Evolutionary conservation across 2,329 filamentous ascomycete genomes (phyloP).

Genomic region (Penicillium janthinellum): DNA sequence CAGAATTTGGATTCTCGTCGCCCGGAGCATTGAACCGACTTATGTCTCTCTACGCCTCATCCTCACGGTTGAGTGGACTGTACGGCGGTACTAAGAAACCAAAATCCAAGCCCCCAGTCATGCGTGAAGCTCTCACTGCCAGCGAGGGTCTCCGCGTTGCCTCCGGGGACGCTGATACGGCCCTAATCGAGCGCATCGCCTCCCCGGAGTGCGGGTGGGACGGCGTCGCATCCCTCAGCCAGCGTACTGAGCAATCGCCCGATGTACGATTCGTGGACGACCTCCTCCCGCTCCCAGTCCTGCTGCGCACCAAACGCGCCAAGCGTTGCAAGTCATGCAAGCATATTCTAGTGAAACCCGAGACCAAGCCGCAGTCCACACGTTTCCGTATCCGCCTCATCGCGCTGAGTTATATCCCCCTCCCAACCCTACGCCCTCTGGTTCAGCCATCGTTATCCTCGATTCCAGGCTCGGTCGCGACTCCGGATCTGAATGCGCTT

Average conservation of each 20-base stretch:
- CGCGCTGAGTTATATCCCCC: conserved; percentile 84
- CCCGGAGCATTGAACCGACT: conserved; percentile 82
- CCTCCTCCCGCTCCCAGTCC: conserved; percentile 77
- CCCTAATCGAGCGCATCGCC: conserved; percentile 62
- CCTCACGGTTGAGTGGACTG: conserved; percentile 56
- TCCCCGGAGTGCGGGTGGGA: conserved; percentile 61
- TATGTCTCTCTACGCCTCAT: conserved; percentile 80
- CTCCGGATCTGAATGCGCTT: conserved; percentile 50
- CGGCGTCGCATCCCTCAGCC: conserved; percentile 58
- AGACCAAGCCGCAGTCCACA: conserved; percentile 83
- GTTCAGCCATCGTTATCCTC: conserved; percentile 43
- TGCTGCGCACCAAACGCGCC: conserved; percentile 86
- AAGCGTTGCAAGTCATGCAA: conserved; percentile 92
- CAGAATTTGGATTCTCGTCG: conserved; percentile 61
- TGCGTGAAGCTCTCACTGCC: conserved; percentile 74
- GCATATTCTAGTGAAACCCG: conserved; percentile 93
- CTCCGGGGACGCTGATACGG: conserved; percentile 61
- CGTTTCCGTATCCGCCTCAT: conserved; percentile 92
- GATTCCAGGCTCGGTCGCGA: conserved; percentile 21
- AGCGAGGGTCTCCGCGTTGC: conserved; percentile 72
- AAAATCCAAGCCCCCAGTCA: conserved; percentile 68
- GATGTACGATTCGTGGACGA: conserved; percentile 67
- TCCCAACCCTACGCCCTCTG: conserved; percentile 67
- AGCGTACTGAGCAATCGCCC: conserved; percentile 54
- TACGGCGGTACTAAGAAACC: conserved; percentile 61